A percentile compares a stretch with the other conserved stretches of the same genome.
phyloP scores from a whole-genome alignment of 805 yeast genomes.

The Debaryomyces prosopidis region DNA sequence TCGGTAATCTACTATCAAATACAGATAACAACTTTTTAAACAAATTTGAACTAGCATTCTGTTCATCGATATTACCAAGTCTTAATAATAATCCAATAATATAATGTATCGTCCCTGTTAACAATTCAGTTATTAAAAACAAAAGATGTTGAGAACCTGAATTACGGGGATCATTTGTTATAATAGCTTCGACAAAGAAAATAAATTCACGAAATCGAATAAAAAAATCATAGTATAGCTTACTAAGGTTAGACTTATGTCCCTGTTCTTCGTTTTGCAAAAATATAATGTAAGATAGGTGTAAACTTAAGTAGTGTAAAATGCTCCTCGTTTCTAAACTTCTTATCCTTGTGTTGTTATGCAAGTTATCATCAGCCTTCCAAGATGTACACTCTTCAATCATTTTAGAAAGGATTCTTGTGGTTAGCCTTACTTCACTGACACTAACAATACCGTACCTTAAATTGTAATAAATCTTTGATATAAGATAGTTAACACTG shows the following conservation, averaged over 20 bases:
- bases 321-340: constrained; percentile 19
- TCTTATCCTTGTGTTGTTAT: constrained; percentile 11
- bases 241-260: neutral
- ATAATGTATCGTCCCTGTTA: constrained; percentile 31
- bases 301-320: constrained; percentile 29
- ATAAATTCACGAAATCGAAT: constrained; percentile 2
- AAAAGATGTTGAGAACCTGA: constrained; percentile 18
- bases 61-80: constrained; percentile 11
- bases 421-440: constrained; percentile 18
- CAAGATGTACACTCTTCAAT: constrained; percentile 26
- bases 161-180: neutral
- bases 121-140: constrained; percentile 26
- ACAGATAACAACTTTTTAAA: neutral
- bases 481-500: constrained; percentile 29
- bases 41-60: neutral
- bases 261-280: constrained; percentile 35
- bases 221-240: neutral
- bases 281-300: constrained; percentile 27
- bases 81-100: constrained; percentile 34
- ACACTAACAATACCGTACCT: constrained; percentile 20
- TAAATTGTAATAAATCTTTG: constrained; percentile 22
- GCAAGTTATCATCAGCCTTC: constrained; percentile 19
- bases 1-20: neutral
- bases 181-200: neutral
- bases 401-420: constrained; percentile 20